phyloP scores from a whole-genome alignment of 1,284 basidiomycete species.

The Ceratobasidium sp. region DNA sequence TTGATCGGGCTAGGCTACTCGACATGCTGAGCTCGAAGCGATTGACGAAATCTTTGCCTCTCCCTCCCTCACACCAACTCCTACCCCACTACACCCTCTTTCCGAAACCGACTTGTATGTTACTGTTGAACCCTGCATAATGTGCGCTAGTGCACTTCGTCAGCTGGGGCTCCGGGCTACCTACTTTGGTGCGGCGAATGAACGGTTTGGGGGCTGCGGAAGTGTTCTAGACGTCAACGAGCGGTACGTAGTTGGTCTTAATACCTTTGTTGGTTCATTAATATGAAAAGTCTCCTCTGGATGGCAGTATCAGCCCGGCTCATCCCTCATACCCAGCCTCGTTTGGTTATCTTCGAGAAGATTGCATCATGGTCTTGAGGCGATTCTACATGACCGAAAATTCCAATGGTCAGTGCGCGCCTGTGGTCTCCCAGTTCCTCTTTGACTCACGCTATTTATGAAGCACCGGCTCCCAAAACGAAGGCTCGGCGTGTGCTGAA shows the following conservation, averaged over 20 bases:
- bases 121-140: constrained; percentile 99
- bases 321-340: constrained; percentile 81
- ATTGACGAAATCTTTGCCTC: constrained; percentile 88
- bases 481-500: constrained; percentile 79
- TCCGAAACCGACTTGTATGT: constrained; percentile 90
- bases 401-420: constrained; percentile 73
- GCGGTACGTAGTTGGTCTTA: constrained; percentile 62
- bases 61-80: constrained; percentile 64
- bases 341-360: constrained; percentile 88
- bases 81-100: constrained; percentile 68
- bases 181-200: constrained; percentile 94
- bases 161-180: constrained; percentile 93
- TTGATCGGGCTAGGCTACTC: no score
- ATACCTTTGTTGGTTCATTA: no score
- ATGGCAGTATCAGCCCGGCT: constrained; percentile 67
- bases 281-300: no score
- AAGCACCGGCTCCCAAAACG: constrained; percentile 80
- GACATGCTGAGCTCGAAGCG: constrained; percentile 98
- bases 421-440: neutral
- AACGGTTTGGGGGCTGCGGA: constrained; percentile 96
- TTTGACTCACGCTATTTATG: neutral
- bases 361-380: constrained; percentile 94
- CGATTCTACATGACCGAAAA: constrained; percentile 98
- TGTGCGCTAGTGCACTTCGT: constrained; percentile 96
- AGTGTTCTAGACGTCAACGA: constrained; percentile 91